phyloP scores from a whole-genome alignment of 495 filamentous ascomycete genomes.

The Beverwykella pulmonaria region DNA sequence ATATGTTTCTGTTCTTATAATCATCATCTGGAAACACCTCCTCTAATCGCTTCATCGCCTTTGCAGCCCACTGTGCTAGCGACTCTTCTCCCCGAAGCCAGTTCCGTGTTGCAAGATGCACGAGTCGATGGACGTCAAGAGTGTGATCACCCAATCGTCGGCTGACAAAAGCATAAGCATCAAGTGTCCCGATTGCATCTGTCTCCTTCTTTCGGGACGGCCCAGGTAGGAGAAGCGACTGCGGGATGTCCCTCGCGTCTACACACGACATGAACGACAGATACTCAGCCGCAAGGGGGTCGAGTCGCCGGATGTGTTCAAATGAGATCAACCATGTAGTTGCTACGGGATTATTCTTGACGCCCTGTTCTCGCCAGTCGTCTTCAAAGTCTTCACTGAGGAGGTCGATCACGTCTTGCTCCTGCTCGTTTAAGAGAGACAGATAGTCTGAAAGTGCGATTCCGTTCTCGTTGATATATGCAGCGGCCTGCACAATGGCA shows the following conservation, averaged over 20 bases:
- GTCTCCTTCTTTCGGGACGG: conserved; percentile 35
- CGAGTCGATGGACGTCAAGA: conserved; percentile 52
- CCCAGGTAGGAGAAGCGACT: conserved; percentile 40
- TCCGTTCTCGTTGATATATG: no score
- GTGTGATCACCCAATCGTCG: conserved; percentile 43
- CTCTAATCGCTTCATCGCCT: neutral
- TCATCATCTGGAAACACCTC: neutral
- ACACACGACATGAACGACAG: conserved; percentile 53
- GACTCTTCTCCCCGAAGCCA: conserved; percentile 40
- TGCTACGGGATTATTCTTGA: conserved; percentile 56
- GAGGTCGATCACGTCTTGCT: neutral
- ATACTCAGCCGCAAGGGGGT: conserved; percentile 44
- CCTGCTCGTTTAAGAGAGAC: neutral
- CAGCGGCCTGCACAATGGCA: no score
- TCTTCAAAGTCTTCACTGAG: no score
- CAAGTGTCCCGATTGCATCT: conserved; percentile 38
- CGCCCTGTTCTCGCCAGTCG: conserved; percentile 45
- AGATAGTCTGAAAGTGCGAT: neutral
- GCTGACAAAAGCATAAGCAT: conserved; percentile 10
- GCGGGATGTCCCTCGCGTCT: conserved; percentile 50
- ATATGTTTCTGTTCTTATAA: neutral
- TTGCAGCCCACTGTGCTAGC: neutral
- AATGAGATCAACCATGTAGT: conserved; percentile 61
- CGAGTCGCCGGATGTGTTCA: conserved; percentile 47
- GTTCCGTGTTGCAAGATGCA: conserved; percentile 51